Evolutionary conservation across 2,329 filamentous ascomycete genomes (phyloP), one percentile per base, ranked within the genome.

Genomic region (Colletotrichum sp.): DNA sequence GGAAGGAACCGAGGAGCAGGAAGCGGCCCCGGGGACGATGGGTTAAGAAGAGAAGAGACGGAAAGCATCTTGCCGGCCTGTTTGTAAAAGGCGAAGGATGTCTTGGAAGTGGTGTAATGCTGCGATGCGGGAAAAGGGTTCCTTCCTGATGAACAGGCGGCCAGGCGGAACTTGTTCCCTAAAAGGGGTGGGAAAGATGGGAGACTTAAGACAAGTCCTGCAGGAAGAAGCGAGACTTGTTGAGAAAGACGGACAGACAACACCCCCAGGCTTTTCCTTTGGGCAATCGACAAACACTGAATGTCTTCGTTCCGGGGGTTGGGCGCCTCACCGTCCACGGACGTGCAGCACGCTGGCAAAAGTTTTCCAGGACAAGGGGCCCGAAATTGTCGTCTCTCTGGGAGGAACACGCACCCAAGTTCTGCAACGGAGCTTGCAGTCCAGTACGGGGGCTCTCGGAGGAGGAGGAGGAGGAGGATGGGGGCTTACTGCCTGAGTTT

Each of bases 11-110:
- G 85, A 82, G 82, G 84, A 79, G 83, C 81, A 83, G 86, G 78
- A 67, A 81, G 79, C 70, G 83, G 81, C 78, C 85, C 84, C 73
- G 87, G 82, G 77, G 89, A 87, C 67, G 87, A 83, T 79, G 93
- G 93, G 82, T 94, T 94, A 81, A 94, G 90, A 80, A 94, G 88
- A 78, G 91, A 92, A 48, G 91, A 87, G 78, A 94, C 88, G 64
- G 93, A 92, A 76, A 93, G 83, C 93, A 94, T 94, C 80, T 80
- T 83, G 81, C 82, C 83, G 83, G 60, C 80, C 76, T 78, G 75
- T 76, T 67, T 74, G 61, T 68, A 71, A 48, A 32, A 13, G 15
- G 52, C 21, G 55, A 39, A 32, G 26, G 68, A 63, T 78, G 77
- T 78, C 77, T 78, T 72, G 75, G 69, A 77, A 72, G 72, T 39